Conservation (phyloP, 2,329 filamentous ascomycete genomes). For the Fusarium albosuccineum region DNA sequence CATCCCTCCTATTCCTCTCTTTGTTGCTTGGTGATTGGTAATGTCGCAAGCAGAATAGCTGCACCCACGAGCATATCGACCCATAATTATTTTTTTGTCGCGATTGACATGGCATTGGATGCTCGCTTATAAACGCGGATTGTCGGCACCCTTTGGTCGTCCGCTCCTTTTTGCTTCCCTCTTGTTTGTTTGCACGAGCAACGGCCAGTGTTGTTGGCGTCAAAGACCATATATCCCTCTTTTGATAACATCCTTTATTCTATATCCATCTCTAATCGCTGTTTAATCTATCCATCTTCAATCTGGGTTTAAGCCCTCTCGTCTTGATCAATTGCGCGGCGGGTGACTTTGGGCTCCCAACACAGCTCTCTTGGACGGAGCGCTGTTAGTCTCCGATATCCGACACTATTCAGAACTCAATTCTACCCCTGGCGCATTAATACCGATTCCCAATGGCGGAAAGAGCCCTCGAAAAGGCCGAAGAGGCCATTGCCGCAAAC, state of each 20-base stretch:
- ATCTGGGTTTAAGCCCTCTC: not conserved
- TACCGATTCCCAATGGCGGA: slow-evolving; percentile 44
- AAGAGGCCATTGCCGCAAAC: slow-evolving; percentile 48
- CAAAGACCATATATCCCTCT: slow-evolving; percentile 13
- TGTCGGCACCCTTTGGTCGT: slow-evolving; percentile 30
- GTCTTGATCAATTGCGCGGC: slow-evolving; percentile 26
- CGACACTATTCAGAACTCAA: slow-evolving; percentile 8
- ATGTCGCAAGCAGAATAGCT: slow-evolving; percentile 3
- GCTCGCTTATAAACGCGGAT: slow-evolving; percentile 35
- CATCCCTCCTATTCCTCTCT: not conserved
- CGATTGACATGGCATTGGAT: not conserved
- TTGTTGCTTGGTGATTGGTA: slow-evolving; percentile 17
- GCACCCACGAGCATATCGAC: slow-evolving; percentile 8
- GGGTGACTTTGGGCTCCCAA: slow-evolving; percentile 47
- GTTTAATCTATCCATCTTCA: not conserved
- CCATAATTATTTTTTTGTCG: slow-evolving; percentile 27
- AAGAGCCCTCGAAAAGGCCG: slow-evolving; percentile 46
- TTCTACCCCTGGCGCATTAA: not conserved
- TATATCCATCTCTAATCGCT: not conserved
- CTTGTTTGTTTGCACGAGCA: slow-evolving; percentile 12
- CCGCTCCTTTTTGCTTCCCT: slow-evolving; percentile 23
- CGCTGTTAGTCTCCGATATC: slow-evolving; percentile 18
- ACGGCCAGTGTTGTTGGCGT: slow-evolving; percentile 18
- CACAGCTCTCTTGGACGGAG: slow-evolving; percentile 34
- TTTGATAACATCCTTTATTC: slow-evolving; percentile 1